phyloP scores from a whole-genome alignment of 2,329 filamentous ascomycete species.

The Fusarium stilboides region DNA sequence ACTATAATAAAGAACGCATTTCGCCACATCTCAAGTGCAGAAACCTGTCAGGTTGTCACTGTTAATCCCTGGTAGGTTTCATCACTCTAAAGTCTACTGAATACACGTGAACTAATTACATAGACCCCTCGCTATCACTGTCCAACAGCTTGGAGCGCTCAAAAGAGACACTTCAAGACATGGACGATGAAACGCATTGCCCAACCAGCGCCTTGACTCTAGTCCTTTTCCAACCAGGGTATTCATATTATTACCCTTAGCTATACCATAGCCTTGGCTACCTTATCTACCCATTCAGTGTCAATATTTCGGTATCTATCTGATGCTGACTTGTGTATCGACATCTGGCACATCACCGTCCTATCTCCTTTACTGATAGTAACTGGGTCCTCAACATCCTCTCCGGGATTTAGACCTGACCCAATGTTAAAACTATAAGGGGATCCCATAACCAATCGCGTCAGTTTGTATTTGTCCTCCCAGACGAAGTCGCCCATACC shows the following conservation, averaged over 20 bases:
- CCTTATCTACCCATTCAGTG: neutral
- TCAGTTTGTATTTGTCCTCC: neutral
- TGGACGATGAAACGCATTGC: too few relatives aligned
- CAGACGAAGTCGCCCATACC: neutral
- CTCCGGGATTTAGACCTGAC: neutral
- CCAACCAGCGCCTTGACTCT: neutral
- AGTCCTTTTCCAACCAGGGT: too few relatives aligned
- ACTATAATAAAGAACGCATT: neutral
- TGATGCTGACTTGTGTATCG: too few relatives aligned
- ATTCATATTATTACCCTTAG: neutral
- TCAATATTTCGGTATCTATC: neutral
- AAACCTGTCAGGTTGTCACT: too few relatives aligned
- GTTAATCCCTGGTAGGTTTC: too few relatives aligned
- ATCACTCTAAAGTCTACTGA: too few relatives aligned
- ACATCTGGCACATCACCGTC: neutral
- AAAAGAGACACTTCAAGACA: too few relatives aligned
- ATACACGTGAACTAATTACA: too few relatives aligned
- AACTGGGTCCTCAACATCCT: accelerated
- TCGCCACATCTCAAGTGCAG: too few relatives aligned
- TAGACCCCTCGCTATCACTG: too few relatives aligned
- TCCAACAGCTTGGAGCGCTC: too few relatives aligned
- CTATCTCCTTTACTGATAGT: accelerated
- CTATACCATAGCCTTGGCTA: neutral
- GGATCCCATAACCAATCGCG: accelerated
- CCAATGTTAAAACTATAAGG: accelerated